These are phyloP conservation scores for Herpetospermum pedunculosum DNA, from an alignment of 306 rosid genomes.

Conservation along the genomic window DNA sequence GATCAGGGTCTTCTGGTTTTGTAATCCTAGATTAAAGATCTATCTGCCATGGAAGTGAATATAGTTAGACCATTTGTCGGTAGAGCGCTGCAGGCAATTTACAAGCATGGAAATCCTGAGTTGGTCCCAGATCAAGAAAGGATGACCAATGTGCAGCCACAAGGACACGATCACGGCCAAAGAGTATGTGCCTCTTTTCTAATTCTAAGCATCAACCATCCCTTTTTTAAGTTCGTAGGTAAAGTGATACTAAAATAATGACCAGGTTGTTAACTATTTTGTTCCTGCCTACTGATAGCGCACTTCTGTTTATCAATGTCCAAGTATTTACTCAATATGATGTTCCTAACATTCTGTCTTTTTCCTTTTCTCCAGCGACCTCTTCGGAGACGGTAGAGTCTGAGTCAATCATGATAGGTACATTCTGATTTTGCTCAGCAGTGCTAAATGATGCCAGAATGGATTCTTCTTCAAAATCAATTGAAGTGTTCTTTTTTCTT, in stretches of 20 bases:
- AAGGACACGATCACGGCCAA: slow-evolving; percentile 49
- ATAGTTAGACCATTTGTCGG: slow-evolving; percentile 88
- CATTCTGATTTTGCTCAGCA: background rate
- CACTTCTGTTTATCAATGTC: background rate
- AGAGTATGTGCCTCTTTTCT: slow-evolving; percentile 46
- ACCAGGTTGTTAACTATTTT: background rate
- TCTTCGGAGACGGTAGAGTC: slow-evolving; percentile 11
- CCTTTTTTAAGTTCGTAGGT: background rate
- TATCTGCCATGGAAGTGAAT: slow-evolving; percentile 97
- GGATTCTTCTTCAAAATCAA: background rate
- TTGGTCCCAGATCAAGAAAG: slow-evolving; percentile 75
- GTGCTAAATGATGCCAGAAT: background rate
- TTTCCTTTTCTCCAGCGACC: slow-evolving; percentile 1
- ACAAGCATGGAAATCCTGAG: slow-evolving; percentile 81
- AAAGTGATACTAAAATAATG: background rate
- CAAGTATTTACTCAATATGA: background rate
- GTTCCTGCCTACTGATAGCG: background rate
- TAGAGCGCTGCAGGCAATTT: slow-evolving; percentile 79
- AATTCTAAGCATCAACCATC: background rate
- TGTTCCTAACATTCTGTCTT: background rate
- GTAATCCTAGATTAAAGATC: slow-evolving; percentile 59
- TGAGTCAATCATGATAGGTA: background rate
- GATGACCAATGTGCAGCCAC: slow-evolving; percentile 52
- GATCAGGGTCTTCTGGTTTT: slow-evolving; percentile 8
- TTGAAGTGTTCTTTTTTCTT: background rate